Evolutionary conservation across 768 basidiomycete species (phyloP), one percentile per base, ranked within the genome.

Genomic region (Pluteus cervinus): DNA sequence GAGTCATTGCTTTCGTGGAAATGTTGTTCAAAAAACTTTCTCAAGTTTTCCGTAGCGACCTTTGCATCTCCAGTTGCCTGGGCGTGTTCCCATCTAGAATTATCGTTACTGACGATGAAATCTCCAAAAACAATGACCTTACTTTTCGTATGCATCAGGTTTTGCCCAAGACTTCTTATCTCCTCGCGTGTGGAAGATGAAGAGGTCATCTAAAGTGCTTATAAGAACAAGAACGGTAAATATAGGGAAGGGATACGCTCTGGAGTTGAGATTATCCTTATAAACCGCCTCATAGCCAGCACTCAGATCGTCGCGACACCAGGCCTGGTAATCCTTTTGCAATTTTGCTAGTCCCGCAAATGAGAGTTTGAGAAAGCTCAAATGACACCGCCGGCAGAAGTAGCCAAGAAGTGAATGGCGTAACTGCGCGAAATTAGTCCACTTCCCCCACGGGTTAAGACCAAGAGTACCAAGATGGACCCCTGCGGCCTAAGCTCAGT

Each of bases 21-120:
- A 50, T 77, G 81, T 42, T 90, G 88, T 53, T 90, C 87, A 46
- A 90, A 91, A 55, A 85, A 91, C 36, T 75, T 64, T 23, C 86
- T 73, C 25, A 91, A 58, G 46, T 76, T 81, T 46, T 87, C 86
- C 2, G 74, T 68, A 0, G 85, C 86, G 7, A 71, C 47, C 30
- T 75, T 76, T 44, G 79, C 79, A 55, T 90, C 86, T 0, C 83
- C 84, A 4, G 73, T 70, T 9, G 70, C 65, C n/a, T 70, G 52
- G 5, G 72, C 75, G 39, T 73, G 73, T 51, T 86, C 77, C 71
- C 76, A 89, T 4, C 87, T 90, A 23, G 31, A 40, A 12, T 11
- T 26, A 23, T 5, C 32, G 41, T 17, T 5, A 37, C 31, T 10
- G 37, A 24, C 37, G 7, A 21, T 28, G 11, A 30, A 17, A 18